Evolutionary conservation across 2,329 filamentous ascomycete genomes (phyloP).

Genomic region (Diaporthe citriasiana): DNA sequence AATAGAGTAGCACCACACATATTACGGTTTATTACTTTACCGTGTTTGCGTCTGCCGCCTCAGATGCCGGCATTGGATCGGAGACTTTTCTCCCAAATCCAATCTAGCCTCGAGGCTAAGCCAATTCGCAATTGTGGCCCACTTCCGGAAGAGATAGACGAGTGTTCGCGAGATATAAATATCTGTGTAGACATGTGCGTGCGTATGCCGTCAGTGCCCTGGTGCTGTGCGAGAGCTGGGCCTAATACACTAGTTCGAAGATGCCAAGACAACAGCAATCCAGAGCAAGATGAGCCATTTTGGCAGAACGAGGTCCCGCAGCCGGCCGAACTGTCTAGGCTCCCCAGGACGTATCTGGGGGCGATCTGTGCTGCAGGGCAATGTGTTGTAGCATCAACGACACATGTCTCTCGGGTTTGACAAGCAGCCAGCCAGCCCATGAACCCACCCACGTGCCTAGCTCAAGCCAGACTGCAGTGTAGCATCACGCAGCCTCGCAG

Average conservation of each 20-base stretch:
- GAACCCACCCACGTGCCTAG: slow-evolving; percentile 2
- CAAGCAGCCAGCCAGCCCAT: background rate
- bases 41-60: slow-evolving; percentile 27
- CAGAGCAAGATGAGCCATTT: slow-evolving; percentile 28
- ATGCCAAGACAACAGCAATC: slow-evolving; percentile 28
- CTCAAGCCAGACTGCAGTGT: background rate
- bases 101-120: slow-evolving; percentile 28
- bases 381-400: slow-evolving; percentile 18
- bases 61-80: slow-evolving; percentile 30
- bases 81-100: slow-evolving; percentile 23
- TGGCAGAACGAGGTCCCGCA: slow-evolving; percentile 8
- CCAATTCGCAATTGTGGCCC: slow-evolving; percentile 26
- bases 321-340: background rate
- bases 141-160: slow-evolving; percentile 19
- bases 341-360: background rate
- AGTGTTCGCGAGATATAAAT: slow-evolving; percentile 6
- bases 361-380: background rate
- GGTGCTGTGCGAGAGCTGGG: background rate
- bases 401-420: background rate
- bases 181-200: background rate
- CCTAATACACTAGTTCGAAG: background rate
- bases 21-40: slow-evolving; percentile 14
- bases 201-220: background rate
- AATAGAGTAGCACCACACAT: slow-evolving; percentile 10
- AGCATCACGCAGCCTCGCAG: slow-evolving; percentile 26